Conservation (phyloP, 371 early-diverging fungal species). For the Zancudomyces culisetae region DNA sequence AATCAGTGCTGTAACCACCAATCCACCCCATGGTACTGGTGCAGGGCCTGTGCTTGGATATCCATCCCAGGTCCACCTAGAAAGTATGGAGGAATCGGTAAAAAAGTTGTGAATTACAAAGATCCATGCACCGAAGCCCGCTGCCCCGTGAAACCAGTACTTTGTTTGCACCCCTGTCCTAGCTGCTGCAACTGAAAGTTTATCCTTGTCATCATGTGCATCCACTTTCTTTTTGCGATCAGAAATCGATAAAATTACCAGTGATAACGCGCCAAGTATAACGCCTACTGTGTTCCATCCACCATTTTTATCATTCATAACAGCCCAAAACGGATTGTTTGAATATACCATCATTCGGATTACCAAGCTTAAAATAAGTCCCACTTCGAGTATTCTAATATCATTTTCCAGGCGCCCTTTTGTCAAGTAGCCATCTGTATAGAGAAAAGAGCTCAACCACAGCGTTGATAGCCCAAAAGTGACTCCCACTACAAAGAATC, state of each 20-base stretch:
- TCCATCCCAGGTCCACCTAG: constrained; percentile 55
- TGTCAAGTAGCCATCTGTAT: constrained; percentile 29
- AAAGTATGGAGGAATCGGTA: constrained; percentile 49
- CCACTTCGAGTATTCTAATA: constrained; percentile 39
- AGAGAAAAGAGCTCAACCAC: constrained; percentile 36
- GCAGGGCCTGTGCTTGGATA: constrained; percentile 55
- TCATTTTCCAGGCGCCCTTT: constrained; percentile 36
- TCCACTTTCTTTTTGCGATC: constrained; percentile 9
- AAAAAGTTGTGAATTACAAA: constrained; percentile 56
- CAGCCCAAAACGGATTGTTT: constrained; percentile 64
- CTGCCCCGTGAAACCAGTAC: constrained; percentile 31
- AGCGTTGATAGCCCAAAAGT: constrained; percentile 36
- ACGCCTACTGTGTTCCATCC: constrained; percentile 46
- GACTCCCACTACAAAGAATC: constrained; percentile 36
- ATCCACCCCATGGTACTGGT: constrained; percentile 54
- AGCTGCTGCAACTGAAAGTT: background rate
- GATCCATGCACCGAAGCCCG: constrained; percentile 42
- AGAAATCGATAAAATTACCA: constrained; percentile 30
- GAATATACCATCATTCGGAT: constrained; percentile 56
- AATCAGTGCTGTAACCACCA: constrained; percentile 37
- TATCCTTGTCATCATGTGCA: constrained; percentile 8
- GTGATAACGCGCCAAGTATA: constrained; percentile 35
- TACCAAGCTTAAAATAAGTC: constrained; percentile 41
- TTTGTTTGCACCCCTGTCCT: constrained; percentile 1
- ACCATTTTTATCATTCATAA: constrained; percentile 50